Conservation (phyloP, 2,329 filamentous ascomycete species). For the Fusarium circinatum region DNA sequence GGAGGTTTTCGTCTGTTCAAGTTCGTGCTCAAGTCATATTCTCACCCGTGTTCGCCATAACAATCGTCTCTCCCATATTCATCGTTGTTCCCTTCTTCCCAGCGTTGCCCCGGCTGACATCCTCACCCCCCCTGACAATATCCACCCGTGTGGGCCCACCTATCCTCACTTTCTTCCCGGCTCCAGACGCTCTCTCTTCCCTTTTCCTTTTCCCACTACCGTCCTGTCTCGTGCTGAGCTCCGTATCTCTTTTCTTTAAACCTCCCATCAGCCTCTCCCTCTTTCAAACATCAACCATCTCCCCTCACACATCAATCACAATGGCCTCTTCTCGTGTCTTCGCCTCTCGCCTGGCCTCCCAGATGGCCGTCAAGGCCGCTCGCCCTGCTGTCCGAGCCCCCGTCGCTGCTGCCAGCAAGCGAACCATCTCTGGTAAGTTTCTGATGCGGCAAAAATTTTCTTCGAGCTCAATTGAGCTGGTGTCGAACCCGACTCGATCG, state of each 20-base stretch:
- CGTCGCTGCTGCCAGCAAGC: slow-evolving; percentile 74
- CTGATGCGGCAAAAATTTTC: slow-evolving; percentile 48
- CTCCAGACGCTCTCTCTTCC: slow-evolving; percentile 53
- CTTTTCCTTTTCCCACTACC: slow-evolving; percentile 53
- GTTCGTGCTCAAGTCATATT: slow-evolving; percentile 20
- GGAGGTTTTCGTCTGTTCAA: slow-evolving; percentile 1
- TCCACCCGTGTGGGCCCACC: slow-evolving; percentile 50
- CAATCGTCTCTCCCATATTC: slow-evolving; percentile 47
- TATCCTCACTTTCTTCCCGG: slow-evolving; percentile 51
- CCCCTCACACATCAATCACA: slow-evolving; percentile 67
- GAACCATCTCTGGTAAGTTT: slow-evolving; percentile 77
- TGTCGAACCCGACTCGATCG: slow-evolving; percentile 47
- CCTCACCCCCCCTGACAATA: slow-evolving; percentile 46
- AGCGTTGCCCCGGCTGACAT: slow-evolving; percentile 51
- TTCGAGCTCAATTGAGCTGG: slow-evolving; percentile 44
- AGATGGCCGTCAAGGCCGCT: slow-evolving; percentile 81
- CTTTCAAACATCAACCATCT: slow-evolving; percentile 46
- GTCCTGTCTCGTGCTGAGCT: slow-evolving; percentile 49
- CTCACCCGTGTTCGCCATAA: slow-evolving; percentile 39
- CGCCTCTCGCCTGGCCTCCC: slow-evolving; percentile 79
- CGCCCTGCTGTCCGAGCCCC: slow-evolving; percentile 77
- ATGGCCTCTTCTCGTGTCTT: slow-evolving; percentile 84
- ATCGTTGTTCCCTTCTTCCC: slow-evolving; percentile 42
- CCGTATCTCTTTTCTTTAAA: slow-evolving; percentile 50
- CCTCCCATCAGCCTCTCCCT: slow-evolving; percentile 47